Evolutionary conservation across 345 rosid species (phyloP).

Genomic region (Sisymbrium irio): DNA sequence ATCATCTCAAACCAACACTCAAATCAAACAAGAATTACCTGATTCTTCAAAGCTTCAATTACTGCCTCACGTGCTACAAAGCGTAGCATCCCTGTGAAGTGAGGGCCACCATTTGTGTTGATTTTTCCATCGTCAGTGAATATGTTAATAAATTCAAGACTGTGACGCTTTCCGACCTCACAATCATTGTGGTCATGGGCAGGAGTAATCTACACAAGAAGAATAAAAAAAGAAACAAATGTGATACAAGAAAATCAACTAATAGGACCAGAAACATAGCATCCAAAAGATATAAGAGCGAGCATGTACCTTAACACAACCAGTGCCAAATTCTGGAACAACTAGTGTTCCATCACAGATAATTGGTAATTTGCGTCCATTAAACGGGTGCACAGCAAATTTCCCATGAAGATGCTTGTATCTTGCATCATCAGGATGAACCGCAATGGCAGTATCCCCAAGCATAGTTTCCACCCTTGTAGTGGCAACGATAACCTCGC

Average conservation of each 20-base stretch:
- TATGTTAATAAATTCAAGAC: constrained; percentile 66
- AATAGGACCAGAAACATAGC: neutral
- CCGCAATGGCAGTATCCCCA: constrained; percentile 91
- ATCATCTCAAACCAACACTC: too few relatives aligned
- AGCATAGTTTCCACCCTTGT: constrained; percentile 99
- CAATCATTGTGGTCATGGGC: constrained; percentile 90
- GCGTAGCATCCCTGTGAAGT: constrained; percentile 75
- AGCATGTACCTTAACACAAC: constrained; percentile 79
- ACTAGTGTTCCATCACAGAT: constrained; percentile 80
- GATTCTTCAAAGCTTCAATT: constrained; percentile 53
- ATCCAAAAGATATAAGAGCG: neutral
- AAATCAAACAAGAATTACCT: constrained; percentile 37
- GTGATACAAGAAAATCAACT: neutral
- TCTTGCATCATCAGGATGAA: constrained; percentile 85
- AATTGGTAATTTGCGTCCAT: constrained; percentile 80
- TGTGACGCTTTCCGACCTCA: constrained; percentile 77
- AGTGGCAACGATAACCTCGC: constrained; percentile 94
- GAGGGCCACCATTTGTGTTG: constrained; percentile 63
- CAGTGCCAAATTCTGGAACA: constrained; percentile 92
- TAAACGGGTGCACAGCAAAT: constrained; percentile 61
- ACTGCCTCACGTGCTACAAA: constrained; percentile 77
- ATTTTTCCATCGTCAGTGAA: constrained; percentile 81
- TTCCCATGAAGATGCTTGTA: constrained; percentile 61
- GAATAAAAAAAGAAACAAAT: neutral
- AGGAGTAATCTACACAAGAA: constrained; percentile 74